phyloP scores from a whole-genome alignment of 768 basidiomycete genomes.

The Myochromella boudieri region DNA sequence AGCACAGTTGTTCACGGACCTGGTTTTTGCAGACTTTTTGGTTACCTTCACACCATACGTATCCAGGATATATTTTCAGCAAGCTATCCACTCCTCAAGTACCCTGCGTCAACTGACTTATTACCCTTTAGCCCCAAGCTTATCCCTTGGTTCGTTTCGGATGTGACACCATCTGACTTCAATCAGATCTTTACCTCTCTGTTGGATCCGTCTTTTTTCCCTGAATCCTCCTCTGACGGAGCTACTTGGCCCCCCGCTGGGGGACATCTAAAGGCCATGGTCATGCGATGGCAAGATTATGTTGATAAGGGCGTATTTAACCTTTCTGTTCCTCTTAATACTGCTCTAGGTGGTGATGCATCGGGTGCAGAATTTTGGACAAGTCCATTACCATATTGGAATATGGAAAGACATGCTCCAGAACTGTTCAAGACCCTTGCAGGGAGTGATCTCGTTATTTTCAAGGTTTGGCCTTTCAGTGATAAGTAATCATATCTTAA shows the following conservation, averaged over 20 bases:
- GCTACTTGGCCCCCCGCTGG: slow-evolving; percentile 8
- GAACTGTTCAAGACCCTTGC: slow-evolving; percentile 51
- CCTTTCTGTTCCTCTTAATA: slow-evolving; percentile 65
- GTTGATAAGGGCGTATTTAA: slow-evolving; percentile 69
- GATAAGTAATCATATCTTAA: background rate
- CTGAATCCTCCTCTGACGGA: slow-evolving; percentile 25
- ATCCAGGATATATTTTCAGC: slow-evolving; percentile 89
- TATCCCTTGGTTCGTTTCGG: slow-evolving; percentile 97
- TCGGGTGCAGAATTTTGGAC: slow-evolving; percentile 62
- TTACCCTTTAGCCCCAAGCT: slow-evolving; percentile 70
- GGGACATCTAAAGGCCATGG: slow-evolving; percentile 57
- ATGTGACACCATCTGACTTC: slow-evolving; percentile 90
- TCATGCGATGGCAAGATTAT: slow-evolving; percentile 70
- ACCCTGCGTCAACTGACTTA: slow-evolving; percentile 1
- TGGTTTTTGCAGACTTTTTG: slow-evolving; percentile 92
- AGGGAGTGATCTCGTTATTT: slow-evolving; percentile 70
- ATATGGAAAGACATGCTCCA: slow-evolving; percentile 56
- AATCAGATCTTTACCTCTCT: slow-evolving; percentile 52
- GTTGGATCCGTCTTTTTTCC: slow-evolving; percentile 65
- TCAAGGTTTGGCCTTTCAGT: slow-evolving; percentile 56
- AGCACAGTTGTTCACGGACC: slow-evolving; percentile 89
- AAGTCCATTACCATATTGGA: slow-evolving; percentile 72
- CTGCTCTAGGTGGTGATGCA: slow-evolving; percentile 47
- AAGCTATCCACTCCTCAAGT: background rate
- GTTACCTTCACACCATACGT: slow-evolving; percentile 87